Base-by-base conservation (phyloP, 192 early-diverging fungal genomes). In the Entophlyctis luteolus region DNA sequence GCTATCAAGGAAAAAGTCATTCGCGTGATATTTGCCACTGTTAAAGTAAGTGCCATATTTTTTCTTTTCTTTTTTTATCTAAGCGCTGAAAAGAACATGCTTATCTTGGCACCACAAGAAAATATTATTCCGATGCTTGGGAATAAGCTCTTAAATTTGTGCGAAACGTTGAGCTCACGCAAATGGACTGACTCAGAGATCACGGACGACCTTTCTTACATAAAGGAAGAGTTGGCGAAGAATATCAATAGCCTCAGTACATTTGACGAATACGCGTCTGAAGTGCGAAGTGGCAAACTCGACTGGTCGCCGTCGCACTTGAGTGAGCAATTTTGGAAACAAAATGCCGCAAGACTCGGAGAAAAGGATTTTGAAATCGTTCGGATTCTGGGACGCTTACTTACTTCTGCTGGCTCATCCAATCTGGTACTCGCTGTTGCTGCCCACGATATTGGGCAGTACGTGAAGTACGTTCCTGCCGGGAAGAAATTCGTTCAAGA, bases 1-100 rank as follows among this genome's bases (percentile, higher is more conserved):
- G 91, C 96, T 0, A 91, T 94, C 79, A 99, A 99, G 77, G 96
- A 99, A 67, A 99, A 99, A 72, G 91, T 99, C n/a, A 86, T 95
- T 56, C 88, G 96, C 28, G 88, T 99, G 14, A 82, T 95, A 48
- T 81, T 99, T 34, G 81, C 90, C 25, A 93, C 93, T 14, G 89
- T 93, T 73, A 79, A 81, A 68, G 91, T 92, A 79, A 62, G 16
- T 16, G 28, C 0, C 60, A 25, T 59, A 62, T 25, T 47, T 27
- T 25, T 28, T 1, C 4, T 28, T 39, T 1, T 63, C n/a, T 34
- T 28, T 20, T 45, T 2, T 74, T 34, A 1, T 36, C 46, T 35
- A 52, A 28, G 14, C 42, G 12, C 67, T 20, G 22, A 46, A 46
- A 46, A 89, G 83, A 99, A 99, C 69, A 70, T 98, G 73, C 75